phyloP scores from a whole-genome alignment of 192 early-diverging fungal genomes.

The Coemansia sp. region DNA sequence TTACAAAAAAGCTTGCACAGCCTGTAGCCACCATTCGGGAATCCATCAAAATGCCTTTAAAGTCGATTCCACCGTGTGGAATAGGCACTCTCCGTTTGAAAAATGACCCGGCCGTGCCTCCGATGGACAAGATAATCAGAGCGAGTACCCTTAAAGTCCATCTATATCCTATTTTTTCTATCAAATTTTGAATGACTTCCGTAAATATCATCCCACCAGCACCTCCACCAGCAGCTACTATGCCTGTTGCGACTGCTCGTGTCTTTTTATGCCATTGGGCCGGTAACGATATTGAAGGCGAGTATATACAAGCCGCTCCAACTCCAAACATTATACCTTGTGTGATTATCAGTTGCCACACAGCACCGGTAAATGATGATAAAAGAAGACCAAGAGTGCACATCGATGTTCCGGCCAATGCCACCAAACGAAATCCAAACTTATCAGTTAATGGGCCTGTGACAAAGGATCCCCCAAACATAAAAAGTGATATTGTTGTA shows the following conservation, averaged over 20 bases:
- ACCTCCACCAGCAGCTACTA: conserved; percentile 71
- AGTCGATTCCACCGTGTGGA: conserved; percentile 10
- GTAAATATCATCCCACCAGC: conserved; percentile 67
- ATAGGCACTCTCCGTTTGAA: conserved; percentile 25
- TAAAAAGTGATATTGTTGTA: conserved; percentile 27
- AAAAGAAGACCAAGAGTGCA: conserved; percentile 21
- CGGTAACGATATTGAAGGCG: conserved; percentile 66
- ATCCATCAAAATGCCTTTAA: conserved; percentile 20
- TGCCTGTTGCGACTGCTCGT: conserved; percentile 67
- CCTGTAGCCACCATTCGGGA: conserved; percentile 17
- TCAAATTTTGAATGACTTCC: conserved; percentile 55
- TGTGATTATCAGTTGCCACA: conserved; percentile 70
- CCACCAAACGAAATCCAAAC: conserved; percentile 25
- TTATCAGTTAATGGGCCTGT: conserved; percentile 35
- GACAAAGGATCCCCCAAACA: conserved; percentile 28
- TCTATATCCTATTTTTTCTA: conserved; percentile 43
- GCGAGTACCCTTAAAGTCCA: conserved; percentile 36
- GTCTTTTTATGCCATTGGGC: conserved; percentile 68
- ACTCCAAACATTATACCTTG: conserved; percentile 74
- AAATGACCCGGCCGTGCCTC: conserved; percentile 19
- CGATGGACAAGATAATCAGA: conserved; percentile 18
- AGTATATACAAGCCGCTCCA: conserved; percentile 62
- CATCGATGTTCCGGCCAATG: conserved; percentile 17
- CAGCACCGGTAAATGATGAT: conserved; percentile 27
- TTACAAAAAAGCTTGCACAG: conserved; percentile 28